Base-by-base conservation (phyloP, 2,329 filamentous ascomycete genomes). In the Chaetomiaceae sp. region DNA sequence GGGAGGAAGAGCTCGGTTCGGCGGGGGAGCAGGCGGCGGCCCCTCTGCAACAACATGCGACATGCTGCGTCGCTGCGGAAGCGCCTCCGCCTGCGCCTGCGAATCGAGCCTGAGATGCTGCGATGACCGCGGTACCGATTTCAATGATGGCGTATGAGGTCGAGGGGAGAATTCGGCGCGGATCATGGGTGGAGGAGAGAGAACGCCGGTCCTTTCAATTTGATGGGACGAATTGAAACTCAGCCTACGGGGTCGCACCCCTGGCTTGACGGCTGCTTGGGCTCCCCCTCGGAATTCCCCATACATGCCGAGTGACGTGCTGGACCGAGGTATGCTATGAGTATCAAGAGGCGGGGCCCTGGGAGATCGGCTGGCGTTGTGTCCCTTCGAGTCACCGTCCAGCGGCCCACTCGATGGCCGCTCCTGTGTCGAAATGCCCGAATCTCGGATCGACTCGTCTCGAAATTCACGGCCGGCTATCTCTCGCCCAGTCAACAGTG, bases 1-100 rank as follows among this genome's bases (percentile, higher is more conserved):
- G 0, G 79, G 79, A 16, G 79, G 79, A 20, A 82, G 69, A 13
- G 79, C 78, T 58, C 74, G 75, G 10, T 70, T 80, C 21, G 79
- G 79, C 5, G 79, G 79, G 6, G 79, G 79, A 13, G 71, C 75
- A 14, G 74, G 78, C 1, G 79, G 79, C 27, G 78, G 78, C 1
- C 75, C 76, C 11, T 76, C 72, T 4, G 27, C 42, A 1, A 66
- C 67, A 33, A 80, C 67, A 23, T 79, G 75, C 5, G 77, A 73
- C 72, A 80, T 73, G 65, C 78, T 80, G 51, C 73, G 71, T 23
- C 76, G 69, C 48, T 70, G n/a, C n/a, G 71, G 23, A 58, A 30
- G 4, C 58, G n/a, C n/a, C n/a, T n/a, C 49, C 13, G 43, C 27
- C 37, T 62, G 59, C 16, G 58, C 50, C 5, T 58, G 41, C 20